Base-by-base conservation (phyloP, 192 early-diverging fungal genomes). In the Obelidium mucronatum region DNA sequence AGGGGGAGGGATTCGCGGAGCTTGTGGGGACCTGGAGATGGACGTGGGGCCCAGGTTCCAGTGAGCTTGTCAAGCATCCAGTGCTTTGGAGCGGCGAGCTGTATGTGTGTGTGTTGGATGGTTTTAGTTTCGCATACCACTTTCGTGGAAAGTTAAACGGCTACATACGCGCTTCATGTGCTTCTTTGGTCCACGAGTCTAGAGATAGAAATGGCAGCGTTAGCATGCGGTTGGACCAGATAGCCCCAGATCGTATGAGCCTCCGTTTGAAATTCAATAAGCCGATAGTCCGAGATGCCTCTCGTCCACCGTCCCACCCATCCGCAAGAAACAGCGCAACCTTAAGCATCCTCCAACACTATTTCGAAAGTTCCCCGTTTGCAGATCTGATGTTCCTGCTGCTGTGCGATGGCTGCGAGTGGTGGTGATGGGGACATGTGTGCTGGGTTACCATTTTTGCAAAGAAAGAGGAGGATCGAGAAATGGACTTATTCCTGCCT, bases 1-100 rank as follows among this genome's bases (percentile, higher is more conserved):
- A 99, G 89, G 48, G 97, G 98, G 80, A 99, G 90, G 87, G 94
- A 99, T 89, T 99, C 98, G 79, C 98, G 95, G 80, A 93, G 90
- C 94, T 98, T 99, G 95, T 99, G 97, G 69, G 98, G 98, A 90
- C 98, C 98, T 81, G 96, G 85, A 73, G 93, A 93, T 59, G 96
- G 97, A 88, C 93, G 93, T 76, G 97, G 97, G 70, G 97, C 97
- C 91, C 91, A 94, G 81, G 92, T 97, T 82, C 98, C 98, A 86
- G 96, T 95, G 76, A 99, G 93, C 88, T 99, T 99, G 95, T 98
- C 97, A 81, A 99, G 91, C 96, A 99, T 97, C 98, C 98, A 99
- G 92, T 98, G 96, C 92, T 96, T 96, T 87, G 98, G 98, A 55
- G 98, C 96, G 81, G 87, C 88, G 77, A 99, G 92, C 84, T 84